Conservation (phyloP, 192 early-diverging fungal genomes). For the Piromyces finnis region DNA sequence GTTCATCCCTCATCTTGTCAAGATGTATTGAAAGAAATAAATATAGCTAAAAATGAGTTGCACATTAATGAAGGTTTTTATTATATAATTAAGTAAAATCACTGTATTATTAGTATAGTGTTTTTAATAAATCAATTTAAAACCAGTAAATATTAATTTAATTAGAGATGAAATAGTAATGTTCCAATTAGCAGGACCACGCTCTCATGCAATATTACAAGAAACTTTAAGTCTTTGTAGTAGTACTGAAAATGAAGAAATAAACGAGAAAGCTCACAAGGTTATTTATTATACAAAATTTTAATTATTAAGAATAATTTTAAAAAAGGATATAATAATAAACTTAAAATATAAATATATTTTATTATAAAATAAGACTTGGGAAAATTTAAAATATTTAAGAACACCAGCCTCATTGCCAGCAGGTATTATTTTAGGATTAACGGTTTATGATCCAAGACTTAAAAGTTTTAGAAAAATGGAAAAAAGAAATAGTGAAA, state of each 20-base stretch:
- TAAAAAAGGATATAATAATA: too few relatives aligned
- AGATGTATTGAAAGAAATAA: conserved; percentile 13
- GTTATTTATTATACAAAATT: too few relatives aligned
- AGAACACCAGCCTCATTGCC: conserved; percentile 55
- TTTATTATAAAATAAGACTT: conserved; percentile 4
- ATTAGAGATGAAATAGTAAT: conserved; percentile 30
- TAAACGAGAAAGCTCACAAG: conserved; percentile 15
- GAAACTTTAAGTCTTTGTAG: conserved; percentile 25
- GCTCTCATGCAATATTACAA: conserved; percentile 54
- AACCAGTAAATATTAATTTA: neutral
- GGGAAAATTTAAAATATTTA: conserved; percentile 23
- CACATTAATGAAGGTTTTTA: neutral
- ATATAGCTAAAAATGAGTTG: neutral
- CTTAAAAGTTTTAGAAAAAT: conserved; percentile 36
- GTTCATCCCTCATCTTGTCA: conserved; percentile 51
- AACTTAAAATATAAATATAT: too few relatives aligned
- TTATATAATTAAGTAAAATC: too few relatives aligned
- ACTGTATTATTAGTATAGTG: too few relatives aligned
- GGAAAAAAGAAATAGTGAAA: conserved; percentile 10
- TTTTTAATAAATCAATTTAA: too few relatives aligned
- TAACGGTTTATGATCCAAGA: conserved; percentile 73
- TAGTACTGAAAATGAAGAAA: neutral
- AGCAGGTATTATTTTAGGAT: conserved; percentile 55
- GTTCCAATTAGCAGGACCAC: conserved; percentile 80
- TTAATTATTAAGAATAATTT: too few relatives aligned